phyloP scores from a whole-genome alignment of 768 basidiomycete species.

The Agaricus sinodeliciosus region DNA sequence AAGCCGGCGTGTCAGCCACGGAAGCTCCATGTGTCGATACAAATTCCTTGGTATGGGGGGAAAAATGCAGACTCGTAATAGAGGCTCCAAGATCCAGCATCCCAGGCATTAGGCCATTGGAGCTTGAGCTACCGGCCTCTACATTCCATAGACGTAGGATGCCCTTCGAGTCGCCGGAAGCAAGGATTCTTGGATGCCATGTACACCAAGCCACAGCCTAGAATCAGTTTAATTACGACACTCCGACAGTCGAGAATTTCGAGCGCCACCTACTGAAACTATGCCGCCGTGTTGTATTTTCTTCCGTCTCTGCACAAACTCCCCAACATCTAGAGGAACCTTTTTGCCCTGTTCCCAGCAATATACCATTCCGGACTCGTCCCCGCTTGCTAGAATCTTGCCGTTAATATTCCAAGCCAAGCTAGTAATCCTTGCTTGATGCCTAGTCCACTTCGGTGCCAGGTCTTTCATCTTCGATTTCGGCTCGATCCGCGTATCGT shows the following conservation, averaged over 20 bases:
- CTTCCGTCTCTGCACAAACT: constrained; percentile 43
- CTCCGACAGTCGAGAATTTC: not conserved
- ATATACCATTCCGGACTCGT: constrained; percentile 67
- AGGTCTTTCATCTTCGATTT: constrained; percentile 51
- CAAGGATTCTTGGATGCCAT: constrained; percentile 77
- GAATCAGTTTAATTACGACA: not conserved
- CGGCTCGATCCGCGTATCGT: constrained; percentile 54
- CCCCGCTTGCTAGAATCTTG: constrained; percentile 67
- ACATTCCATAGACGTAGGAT: constrained; percentile 51
- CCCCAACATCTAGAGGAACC: constrained; percentile 48
- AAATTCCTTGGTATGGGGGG: constrained; percentile 78
- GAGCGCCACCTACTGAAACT: constrained; percentile 9
- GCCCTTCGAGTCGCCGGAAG: constrained; percentile 62
- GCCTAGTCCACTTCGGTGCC: constrained; percentile 59
- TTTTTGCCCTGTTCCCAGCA: constrained; percentile 66
- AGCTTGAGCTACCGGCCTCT: constrained; percentile 26
- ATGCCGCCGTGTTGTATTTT: constrained; percentile 65
- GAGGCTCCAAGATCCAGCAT: constrained; percentile 47
- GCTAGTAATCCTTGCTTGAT: constrained; percentile 59
- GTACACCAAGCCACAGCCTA: constrained; percentile 88
- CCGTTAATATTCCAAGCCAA: constrained; percentile 65
- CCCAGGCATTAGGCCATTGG: constrained; percentile 35
- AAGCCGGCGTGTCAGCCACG: constrained; percentile 4
- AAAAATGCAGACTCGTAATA: constrained; percentile 68
- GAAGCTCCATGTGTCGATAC: constrained; percentile 65